Conservation (phyloP, 2,329 filamentous ascomycete species). For the Ilyonectria mors-panacis region DNA sequence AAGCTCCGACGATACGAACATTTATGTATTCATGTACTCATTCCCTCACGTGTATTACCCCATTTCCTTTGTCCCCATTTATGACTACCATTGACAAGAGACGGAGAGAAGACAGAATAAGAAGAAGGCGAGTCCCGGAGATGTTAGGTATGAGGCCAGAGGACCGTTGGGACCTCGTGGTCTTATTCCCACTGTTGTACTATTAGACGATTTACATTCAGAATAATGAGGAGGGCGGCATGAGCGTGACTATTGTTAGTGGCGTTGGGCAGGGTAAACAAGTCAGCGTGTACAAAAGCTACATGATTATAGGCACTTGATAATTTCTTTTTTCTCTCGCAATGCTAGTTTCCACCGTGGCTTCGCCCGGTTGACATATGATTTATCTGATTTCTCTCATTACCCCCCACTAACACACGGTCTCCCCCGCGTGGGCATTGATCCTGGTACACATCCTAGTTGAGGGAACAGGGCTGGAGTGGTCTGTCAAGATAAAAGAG, state of each 20-base stretch:
- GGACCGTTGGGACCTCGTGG: neutral
- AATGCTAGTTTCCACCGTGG: neutral
- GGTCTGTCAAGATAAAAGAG: conserved; percentile 14
- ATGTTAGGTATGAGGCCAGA: conserved; percentile 6
- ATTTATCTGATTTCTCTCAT: conserved; percentile 4
- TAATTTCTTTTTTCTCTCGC: neutral
- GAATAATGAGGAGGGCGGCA: conserved; percentile 40
- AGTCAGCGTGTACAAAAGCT: conserved; percentile 30
- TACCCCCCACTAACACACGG: neutral
- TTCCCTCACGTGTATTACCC: conserved; percentile 28
- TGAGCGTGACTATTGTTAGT: conserved; percentile 21
- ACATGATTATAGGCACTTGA: conserved; percentile 15
- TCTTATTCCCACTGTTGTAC: conserved; percentile 32
- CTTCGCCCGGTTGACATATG: conserved; percentile 5
- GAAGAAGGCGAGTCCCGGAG: neutral
- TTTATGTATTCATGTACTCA: conserved; percentile 42
- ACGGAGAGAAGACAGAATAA: neutral
- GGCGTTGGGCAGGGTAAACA: conserved; percentile 27
- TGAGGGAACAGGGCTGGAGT: neutral
- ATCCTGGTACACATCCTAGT: conserved; percentile 1
- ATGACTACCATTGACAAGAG: conserved; percentile 26
- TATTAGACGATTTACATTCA: conserved; percentile 34
- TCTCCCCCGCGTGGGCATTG: conserved; percentile 9
- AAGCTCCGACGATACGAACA: conserved; percentile 44
- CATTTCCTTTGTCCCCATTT: conserved; percentile 20